Conservation (phyloP, 129 eudicot species). For the Pittosporum tobira region DNA sequence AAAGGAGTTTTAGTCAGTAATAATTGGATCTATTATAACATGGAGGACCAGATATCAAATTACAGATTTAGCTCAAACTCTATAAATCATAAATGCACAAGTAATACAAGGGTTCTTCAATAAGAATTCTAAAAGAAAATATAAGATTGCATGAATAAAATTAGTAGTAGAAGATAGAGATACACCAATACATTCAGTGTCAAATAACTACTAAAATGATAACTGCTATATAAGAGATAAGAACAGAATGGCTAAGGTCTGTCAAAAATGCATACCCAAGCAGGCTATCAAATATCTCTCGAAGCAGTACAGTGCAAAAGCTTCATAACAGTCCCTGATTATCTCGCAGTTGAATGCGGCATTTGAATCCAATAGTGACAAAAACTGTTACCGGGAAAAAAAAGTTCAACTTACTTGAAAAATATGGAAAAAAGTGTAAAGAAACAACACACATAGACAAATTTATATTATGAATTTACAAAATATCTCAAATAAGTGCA, state of each 20-base stretch:
- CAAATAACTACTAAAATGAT: not conserved
- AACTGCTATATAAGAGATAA: not conserved
- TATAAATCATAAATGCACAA: not conserved
- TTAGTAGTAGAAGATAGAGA: not conserved
- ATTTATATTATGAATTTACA: too few species aligned
- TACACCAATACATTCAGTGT: not conserved
- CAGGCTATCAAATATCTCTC: constrained; percentile 94
- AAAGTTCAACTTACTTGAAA: not conserved
- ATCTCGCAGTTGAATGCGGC: constrained; percentile 83
- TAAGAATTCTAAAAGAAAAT: not conserved
- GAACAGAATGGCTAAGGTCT: not conserved
- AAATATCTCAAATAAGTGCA: too few species aligned
- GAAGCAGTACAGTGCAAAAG: constrained; percentile 93
- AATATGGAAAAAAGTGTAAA: too few species aligned
- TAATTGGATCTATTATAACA: not conserved
- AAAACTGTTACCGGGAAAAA: constrained; percentile 43
- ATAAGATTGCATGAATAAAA: not conserved
- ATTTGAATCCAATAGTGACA: constrained; percentile 67
- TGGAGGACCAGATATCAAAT: not conserved
- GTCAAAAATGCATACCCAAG: constrained; percentile 50
- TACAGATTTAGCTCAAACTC: not conserved
- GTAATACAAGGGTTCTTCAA: not conserved
- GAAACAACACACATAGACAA: too few species aligned
- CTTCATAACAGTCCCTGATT: constrained; percentile 94
- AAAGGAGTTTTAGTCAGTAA: not conserved